Conservation (phyloP, 148 eudicot genomes). For the Simmondsia chinensis region DNA sequence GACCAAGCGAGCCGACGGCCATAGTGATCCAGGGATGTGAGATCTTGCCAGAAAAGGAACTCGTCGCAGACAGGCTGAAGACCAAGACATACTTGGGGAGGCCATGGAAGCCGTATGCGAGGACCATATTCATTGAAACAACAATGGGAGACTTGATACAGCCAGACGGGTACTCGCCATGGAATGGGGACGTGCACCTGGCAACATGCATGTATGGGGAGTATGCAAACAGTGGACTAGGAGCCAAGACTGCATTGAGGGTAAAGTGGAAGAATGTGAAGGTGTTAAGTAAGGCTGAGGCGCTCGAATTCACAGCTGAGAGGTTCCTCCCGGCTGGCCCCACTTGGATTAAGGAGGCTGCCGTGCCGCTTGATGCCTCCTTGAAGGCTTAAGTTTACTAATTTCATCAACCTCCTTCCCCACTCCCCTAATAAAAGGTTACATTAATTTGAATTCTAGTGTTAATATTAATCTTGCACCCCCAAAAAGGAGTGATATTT, state of each 20-base stretch:
- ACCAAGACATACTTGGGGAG: conserved; percentile 38
- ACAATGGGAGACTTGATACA: conserved; percentile 30
- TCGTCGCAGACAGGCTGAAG: conserved; percentile 16
- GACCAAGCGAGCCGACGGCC: conserved; percentile 14
- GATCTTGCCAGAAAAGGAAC: conserved; percentile 19
- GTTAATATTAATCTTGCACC: no score
- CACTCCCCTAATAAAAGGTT: no score
- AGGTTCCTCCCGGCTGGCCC: conserved; percentile 16
- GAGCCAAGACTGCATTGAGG: conserved; percentile 14
- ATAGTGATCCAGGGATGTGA: conserved; percentile 39
- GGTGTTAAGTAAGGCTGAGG: conserved; percentile 9
- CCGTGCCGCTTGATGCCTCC: conserved; percentile 9
- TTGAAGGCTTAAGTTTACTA: no score
- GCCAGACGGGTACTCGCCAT: conserved; percentile 31
- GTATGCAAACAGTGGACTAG: conserved; percentile 30
- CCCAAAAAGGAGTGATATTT: no score
- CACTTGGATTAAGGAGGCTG: conserved; percentile 7
- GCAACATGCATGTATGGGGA: conserved; percentile 29
- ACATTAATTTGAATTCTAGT: no score
- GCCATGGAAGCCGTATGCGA: conserved; percentile 36
- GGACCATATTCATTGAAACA: conserved; percentile 31
- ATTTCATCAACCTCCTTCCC: no score
- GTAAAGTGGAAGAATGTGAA: conserved; percentile 22
- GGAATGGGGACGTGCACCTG: conserved; percentile 16
- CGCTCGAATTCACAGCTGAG: conserved; percentile 13